Conservation (phyloP, 345 rosid genomes). For the Raphanus sativus region DNA sequence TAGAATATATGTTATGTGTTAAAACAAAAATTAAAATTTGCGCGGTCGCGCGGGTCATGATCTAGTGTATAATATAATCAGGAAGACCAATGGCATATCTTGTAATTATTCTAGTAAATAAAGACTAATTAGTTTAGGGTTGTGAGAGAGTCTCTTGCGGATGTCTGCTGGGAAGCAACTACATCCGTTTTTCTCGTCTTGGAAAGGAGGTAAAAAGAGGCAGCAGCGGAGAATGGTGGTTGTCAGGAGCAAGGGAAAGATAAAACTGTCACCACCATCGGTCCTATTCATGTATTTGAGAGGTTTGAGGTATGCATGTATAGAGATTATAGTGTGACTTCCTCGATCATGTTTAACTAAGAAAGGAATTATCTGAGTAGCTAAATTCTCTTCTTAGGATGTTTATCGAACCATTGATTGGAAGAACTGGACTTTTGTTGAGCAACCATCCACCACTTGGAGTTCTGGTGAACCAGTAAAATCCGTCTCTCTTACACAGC, state of each 20-base stretch:
- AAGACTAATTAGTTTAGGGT: too few species aligned
- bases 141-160: conserved; percentile 27
- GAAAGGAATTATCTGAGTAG: conserved; percentile 5
- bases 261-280: conserved; percentile 34
- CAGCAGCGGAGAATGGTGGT: conserved; percentile 35
- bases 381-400: conserved; percentile 42
- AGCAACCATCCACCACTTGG: conserved; percentile 31
- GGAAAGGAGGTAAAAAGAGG: conserved; percentile 55
- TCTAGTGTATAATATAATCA: too few species aligned
- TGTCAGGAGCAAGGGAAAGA: conserved; percentile 39
- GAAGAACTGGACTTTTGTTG: conserved; percentile 65
- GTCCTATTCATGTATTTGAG: conserved; percentile 93
- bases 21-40: too few species aligned
- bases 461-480: conserved; percentile 26
- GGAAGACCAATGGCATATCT: too few species aligned
- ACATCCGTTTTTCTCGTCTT: conserved; percentile 79
- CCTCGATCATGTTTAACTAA: neutral
- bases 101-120: too few species aligned
- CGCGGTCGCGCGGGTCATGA: too few species aligned
- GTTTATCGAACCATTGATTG: conserved; percentile 60
- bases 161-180: conserved; percentile 68
- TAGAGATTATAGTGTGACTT: neutral
- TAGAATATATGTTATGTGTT: too few species aligned
- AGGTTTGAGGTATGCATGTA: too few species aligned
- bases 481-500: conserved; percentile 38